Evolutionary conservation across 225 moss, liverwort and hornwort species (phyloP).

Genomic region (Ulota crispa): DNA sequence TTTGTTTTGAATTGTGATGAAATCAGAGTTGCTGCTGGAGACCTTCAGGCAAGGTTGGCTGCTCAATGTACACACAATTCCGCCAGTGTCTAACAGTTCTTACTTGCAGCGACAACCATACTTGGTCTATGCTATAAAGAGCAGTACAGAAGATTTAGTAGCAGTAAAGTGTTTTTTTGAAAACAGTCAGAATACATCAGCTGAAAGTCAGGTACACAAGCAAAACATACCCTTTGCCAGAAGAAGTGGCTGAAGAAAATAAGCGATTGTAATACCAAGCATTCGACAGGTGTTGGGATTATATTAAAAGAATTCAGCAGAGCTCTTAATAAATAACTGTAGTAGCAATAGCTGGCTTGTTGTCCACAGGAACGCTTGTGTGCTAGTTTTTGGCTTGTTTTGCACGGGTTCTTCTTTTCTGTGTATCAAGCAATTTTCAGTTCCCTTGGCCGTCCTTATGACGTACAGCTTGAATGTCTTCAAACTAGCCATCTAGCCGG

Average conservation of each 20-base stretch:
- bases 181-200: conserved; percentile 32
- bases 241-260: not conserved
- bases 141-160: conserved; percentile 37
- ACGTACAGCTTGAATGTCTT: not conserved
- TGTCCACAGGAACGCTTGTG: not conserved
- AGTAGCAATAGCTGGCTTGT: not conserved
- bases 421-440: not conserved
- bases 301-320: not conserved
- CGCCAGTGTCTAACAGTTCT: conserved; percentile 41
- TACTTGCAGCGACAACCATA: conserved; percentile 62
- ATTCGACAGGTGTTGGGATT: not conserved
- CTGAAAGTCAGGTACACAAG: conserved; percentile 26
- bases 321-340: not conserved
- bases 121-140: conserved; percentile 64
- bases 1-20: not conserved
- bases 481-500: not conserved
- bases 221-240: not conserved
- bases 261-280: not conserved
- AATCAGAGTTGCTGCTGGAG: conserved; percentile 60
- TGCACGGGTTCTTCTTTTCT: not conserved
- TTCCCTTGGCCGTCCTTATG: not conserved
- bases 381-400: not conserved
- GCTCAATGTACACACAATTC: conserved; percentile 62
- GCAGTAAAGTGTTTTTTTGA: conserved; percentile 58
- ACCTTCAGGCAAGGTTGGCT: conserved; percentile 89